Evolutionary conservation across 2,329 filamentous ascomycete genomes (phyloP), one percentile per base, ranked within the genome.

Genomic region (Xylariaceae sp.): DNA sequence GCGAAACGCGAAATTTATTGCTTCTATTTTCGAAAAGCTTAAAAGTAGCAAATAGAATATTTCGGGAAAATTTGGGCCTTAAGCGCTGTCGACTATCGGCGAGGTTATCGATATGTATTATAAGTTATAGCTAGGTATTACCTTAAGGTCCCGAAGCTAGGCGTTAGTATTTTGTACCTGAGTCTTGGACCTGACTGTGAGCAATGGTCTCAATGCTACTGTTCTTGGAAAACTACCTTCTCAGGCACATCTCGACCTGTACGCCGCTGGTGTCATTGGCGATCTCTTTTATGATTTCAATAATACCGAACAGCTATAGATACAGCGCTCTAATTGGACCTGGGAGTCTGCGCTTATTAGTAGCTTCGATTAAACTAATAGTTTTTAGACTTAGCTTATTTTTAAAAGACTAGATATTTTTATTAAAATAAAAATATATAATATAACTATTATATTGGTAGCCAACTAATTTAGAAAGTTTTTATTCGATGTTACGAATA

Each of bases 321-420:
- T 84, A 22, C 69, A 70, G n/a, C 67, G 69, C 55, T 65, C 66
- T 12, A 79, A 83, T 55, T 84, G 80, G 80, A 83, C 77, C 1
- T 84, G 83, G 55, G 75, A 70, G 1, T 45, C 42, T 17, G 73
- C 72, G n/a, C 64, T 65, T 0, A 63, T 82, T 3, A 35, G 60
- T 7, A 66, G 62, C 17, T 53, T 79, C 63, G 51, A 48, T 4
- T 36, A 23, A 21, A 59, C 53, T 3, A 64, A 69, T 25, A 59
- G 58, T 2, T 67, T 55, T 5, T 63, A 63, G 6, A 79, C 73
- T 3, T 82, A 72, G 67, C 69, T 83, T 1, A 65, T 82, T 0
- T 83, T 83, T 63, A 73, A 83, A 45, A 79, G 80, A 6, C 66
- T 83, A 2, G 80, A 84, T 51, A 83, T 79, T 0, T 82, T 81